phyloP scores from a whole-genome alignment of 2,329 filamentous ascomycete genomes.

The Fusarium ramigenum region DNA sequence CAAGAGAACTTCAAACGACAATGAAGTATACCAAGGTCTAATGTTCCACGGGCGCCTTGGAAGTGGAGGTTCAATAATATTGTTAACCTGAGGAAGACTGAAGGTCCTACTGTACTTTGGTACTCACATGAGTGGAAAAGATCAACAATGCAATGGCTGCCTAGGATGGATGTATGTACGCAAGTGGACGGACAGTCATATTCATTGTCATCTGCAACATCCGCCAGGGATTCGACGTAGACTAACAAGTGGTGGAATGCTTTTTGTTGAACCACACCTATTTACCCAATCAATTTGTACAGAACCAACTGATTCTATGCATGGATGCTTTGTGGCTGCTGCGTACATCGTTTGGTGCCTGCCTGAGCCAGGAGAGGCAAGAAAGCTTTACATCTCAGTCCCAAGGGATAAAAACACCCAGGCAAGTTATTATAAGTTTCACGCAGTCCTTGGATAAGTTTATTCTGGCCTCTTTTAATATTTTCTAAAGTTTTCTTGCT shows the following conservation, averaged over 20 bases:
- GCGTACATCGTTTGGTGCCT: slow-evolving; percentile 7
- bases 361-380: not conserved
- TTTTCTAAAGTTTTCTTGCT: not conserved
- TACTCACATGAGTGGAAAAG: not conserved
- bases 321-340: slow-evolving; percentile 9
- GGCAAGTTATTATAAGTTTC: not conserved
- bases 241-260: slow-evolving; percentile 11
- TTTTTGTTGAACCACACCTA: not conserved
- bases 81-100: not conserved
- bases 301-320: not conserved
- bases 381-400: not conserved
- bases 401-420: not conserved
- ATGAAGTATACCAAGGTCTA: not conserved
- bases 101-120: not conserved
- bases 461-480: not conserved
- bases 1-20: not conserved
- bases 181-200: not conserved
- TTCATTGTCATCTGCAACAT: slow-evolving; percentile 3
- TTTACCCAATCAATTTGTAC: slow-evolving; percentile 1
- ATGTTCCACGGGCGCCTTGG: not conserved
- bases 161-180: not conserved
- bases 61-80: not conserved
- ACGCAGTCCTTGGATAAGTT: not conserved
- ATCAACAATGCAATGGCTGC: slow-evolving; percentile 1
- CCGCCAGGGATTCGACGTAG: not conserved